These are phyloP conservation scores for Solanum gracilifrons DNA, from an alignment of 257 asterid species.

Conservation along the genomic window DNA sequence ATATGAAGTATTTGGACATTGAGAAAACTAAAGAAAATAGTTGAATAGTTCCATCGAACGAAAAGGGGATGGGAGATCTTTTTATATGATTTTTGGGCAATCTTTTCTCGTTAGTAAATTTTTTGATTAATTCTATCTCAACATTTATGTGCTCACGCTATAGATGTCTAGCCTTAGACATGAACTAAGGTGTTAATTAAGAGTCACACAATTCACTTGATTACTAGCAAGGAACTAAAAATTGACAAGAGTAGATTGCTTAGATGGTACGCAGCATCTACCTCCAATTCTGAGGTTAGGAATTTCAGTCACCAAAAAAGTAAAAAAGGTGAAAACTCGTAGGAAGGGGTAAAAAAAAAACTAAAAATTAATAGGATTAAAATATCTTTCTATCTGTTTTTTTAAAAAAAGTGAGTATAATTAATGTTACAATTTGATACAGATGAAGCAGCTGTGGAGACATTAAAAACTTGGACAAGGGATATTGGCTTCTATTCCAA, in stretches of 20 bases:
- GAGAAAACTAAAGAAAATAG: neutral
- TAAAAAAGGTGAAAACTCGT: neutral
- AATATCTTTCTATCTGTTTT: neutral
- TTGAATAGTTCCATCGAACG: neutral
- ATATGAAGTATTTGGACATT: neutral
- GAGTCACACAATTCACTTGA: neutral
- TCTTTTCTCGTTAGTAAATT: too few relatives aligned
- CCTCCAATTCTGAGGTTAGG: too few relatives aligned
- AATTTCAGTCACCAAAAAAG: neutral
- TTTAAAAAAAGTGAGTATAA: neutral
- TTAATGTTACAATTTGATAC: neutral
- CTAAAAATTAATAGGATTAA: neutral
- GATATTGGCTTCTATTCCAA: neutral
- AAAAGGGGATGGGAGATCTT: too few relatives aligned
- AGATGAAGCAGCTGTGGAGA: conserved; percentile 37
- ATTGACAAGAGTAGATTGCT: too few relatives aligned
- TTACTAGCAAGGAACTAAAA: neutral
- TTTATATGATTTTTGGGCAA: neutral
- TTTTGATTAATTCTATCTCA: neutral
- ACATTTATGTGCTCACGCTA: neutral
- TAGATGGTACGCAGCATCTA: too few relatives aligned
- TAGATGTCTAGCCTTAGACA: too few relatives aligned
- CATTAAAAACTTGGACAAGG: conserved; percentile 24
- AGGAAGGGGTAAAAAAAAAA: neutral
- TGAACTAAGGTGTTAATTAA: too few relatives aligned